Conservation (phyloP, 768 basidiomycete species). For the Tubosaeta sp. region DNA sequence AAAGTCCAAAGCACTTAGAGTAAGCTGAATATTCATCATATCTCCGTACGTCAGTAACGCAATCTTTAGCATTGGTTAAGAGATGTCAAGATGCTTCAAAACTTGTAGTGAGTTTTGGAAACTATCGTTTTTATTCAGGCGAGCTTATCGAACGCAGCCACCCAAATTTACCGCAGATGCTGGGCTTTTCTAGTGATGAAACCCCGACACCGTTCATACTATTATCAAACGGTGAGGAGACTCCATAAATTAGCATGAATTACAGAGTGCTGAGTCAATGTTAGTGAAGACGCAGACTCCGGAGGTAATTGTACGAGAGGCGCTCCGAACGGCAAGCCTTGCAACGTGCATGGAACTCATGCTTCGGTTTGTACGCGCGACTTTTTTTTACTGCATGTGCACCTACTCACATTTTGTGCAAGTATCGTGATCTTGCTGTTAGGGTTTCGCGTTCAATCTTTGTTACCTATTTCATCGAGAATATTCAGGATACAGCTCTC, state of each 20-base stretch:
- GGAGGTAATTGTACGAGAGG: constrained; percentile 35
- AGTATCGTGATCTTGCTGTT: constrained; percentile 43
- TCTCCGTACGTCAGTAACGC: neutral
- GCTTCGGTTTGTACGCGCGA: constrained; percentile 30
- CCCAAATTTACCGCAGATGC: constrained; percentile 50
- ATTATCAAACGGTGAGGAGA: constrained; percentile 41
- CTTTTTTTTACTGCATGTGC: neutral
- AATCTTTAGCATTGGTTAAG: constrained; percentile 41
- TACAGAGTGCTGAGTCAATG: neutral
- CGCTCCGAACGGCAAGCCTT: constrained; percentile 34
- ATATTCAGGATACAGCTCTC: constrained; percentile 37
- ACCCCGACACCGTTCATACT: constrained; percentile 47
- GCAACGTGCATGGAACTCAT: constrained; percentile 35
- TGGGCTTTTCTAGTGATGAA: constrained; percentile 45
- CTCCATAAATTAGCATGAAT: neutral
- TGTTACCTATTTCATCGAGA: neutral
- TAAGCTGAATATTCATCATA: constrained; percentile 13
- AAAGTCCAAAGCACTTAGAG: constrained; percentile 29
- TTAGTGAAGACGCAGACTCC: constrained; percentile 42
- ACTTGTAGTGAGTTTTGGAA: constrained; percentile 38
- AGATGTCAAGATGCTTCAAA: constrained; percentile 48
- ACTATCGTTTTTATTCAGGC: neutral
- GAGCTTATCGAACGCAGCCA: constrained; percentile 31
- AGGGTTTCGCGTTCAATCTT: neutral
- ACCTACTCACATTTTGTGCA: neutral